Evolutionary conservation across 352 stramenopile genomes (phyloP), one percentile per base, ranked within the genome.

Genomic region (Phytophthora brassicae): DNA sequence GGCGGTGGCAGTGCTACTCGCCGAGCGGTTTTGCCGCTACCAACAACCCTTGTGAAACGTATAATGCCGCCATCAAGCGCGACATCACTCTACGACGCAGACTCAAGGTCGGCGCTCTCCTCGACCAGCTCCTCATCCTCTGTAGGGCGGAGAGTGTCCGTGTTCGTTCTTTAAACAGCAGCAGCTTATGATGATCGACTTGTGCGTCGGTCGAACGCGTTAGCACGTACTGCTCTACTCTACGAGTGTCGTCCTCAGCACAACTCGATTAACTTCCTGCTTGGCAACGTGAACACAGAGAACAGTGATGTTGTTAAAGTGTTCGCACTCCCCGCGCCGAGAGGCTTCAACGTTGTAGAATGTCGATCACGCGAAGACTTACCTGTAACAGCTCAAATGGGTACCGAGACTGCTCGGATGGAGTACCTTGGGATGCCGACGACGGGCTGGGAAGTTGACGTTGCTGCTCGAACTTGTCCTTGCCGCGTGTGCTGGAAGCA

Each of bases 41-140:
- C 0, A 75, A 66, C 41, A 66, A 72, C 9, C 54, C 55, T 0
- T 55, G 57, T 12, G 63, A 76, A 22, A 59, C 64, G 1, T 77
- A 56, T 17, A 77, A 71, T 39, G 33, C 36, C 0, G 28, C 17
- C 0, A 42, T 73, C 20, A 77, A 74, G 47, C 49, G 41, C 2
- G 64, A 71, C 11, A 62, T 63, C 23, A 65, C 64, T 14, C 4
- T 68, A 8, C 39, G 29, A 0, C 28, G 28, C 0, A 46, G 24
- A 17, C 20, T 58, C 6, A 64, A 64, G 31, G 31, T 64, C 4
- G 47, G 56, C 12, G 46, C 29, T 6, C 22, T 64, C 1, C 16
- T 58, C 0, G 14, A 33, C 7, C 47, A 48, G 6, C 19, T 57
- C 0, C 1, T 41, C 28, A 17, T 22, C 0, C 41, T 48, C 5